Conservation (phyloP, 2,329 filamentous ascomycete species). For the Aspergillus calidoustus region DNA sequence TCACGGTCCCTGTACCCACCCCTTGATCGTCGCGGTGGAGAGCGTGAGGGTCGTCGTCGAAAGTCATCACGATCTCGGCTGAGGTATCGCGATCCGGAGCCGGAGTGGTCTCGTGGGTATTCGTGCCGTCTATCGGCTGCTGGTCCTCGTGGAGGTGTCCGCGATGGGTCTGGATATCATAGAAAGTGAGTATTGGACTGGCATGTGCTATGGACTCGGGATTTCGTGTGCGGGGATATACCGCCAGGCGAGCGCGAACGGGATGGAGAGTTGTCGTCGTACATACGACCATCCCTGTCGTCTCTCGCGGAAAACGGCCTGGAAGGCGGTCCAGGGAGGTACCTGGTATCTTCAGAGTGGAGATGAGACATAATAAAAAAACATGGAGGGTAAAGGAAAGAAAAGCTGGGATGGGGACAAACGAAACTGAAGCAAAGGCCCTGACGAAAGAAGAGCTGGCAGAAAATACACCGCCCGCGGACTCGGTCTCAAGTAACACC, state of each 20-base stretch:
- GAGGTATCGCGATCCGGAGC: conserved; percentile 36
- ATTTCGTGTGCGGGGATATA: conserved; percentile 47
- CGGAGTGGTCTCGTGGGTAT: conserved; percentile 36
- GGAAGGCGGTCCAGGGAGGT: conserved; percentile 27
- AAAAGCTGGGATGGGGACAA: conserved; percentile 5
- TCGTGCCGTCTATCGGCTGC: conserved; percentile 43
- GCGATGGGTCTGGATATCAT: conserved; percentile 41
- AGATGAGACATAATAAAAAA: conserved; percentile 34
- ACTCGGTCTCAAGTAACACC: neutral
- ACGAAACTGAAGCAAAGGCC: neutral
- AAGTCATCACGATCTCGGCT: conserved; percentile 42
- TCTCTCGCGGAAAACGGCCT: conserved; percentile 35
- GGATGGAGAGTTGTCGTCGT: conserved; percentile 50
- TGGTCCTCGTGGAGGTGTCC: conserved; percentile 42
- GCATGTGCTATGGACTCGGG: neutral
- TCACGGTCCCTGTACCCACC: conserved; percentile 50
- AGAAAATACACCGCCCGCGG: conserved; percentile 27
- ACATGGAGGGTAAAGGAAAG: conserved; percentile 16
- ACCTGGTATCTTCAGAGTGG: conserved; percentile 33
- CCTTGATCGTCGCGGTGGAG: conserved; percentile 43
- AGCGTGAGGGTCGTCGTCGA: conserved; percentile 37
- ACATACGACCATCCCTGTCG: conserved; percentile 50
- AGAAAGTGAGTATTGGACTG: conserved; percentile 41
- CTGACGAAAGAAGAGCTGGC: conserved; percentile 13
- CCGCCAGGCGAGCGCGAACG: conserved; percentile 49